Base-by-base conservation (phyloP, 257 asterid species). In the Lantana camara region DNA sequence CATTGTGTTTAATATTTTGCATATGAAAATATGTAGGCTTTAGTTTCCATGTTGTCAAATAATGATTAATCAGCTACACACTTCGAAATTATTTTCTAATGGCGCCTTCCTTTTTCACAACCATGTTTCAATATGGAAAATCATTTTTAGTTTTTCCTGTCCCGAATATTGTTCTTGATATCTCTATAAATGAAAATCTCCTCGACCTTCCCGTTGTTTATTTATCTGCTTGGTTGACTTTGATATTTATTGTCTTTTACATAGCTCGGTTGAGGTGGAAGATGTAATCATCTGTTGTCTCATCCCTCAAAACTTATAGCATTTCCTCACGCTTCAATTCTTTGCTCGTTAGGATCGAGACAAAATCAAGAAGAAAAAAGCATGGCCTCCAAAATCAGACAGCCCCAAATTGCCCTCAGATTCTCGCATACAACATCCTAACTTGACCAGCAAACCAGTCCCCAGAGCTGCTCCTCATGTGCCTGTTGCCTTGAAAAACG, bases 361-460 rank as follows among this genome's bases (percentile, higher is more conserved):
- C 56, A 85, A 85, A 70, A 73, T 77, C 40, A 81, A 64, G 79
- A 85, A 82, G 87, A 81, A 76, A 65, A 84, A 82, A 72, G 75
- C 66, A 47, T 57, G 67, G 68, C 59, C 78, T 20, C 77, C 66
- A 4, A 84, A 80, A 71, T 44, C 55, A 17, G 82, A 77, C 57
- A 81, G 67, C 24, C 59, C 70, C 68, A 63, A 5, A 80, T 10
- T 53, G 48, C 64, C 48, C 14, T 14, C 69, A 4, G 79, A 67
- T 71, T 63, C 88, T 29, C 63, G 63, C 15, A 80, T 67, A 47
- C 72, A 66, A 44, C 73, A 75, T 67, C 57, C 75, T 45, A 51
- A 73, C 17, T 50, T 66, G 64, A 48, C 65, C 19, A 81, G 60
- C 79, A 82, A 71, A 70, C 73, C 78, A 20, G 53, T 32, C 35